Evolutionary conservation across 805 yeast genomes (phyloP).

Genomic region (Barnettozyma botsteinii): DNA sequence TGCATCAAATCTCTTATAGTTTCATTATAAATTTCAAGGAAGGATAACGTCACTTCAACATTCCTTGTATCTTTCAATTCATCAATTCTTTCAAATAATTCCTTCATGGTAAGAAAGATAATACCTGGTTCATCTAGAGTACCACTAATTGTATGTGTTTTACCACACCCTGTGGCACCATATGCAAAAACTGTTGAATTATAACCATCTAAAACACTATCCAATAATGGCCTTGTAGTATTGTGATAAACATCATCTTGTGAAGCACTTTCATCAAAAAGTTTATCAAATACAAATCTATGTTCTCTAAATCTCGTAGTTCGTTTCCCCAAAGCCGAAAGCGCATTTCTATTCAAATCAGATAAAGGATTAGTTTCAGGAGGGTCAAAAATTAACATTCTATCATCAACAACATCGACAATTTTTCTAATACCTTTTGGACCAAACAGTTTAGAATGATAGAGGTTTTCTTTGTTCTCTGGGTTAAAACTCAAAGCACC

Average conservation of each 20-base stretch:
- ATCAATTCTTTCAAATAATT: constrained; percentile 60
- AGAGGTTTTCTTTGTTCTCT: constrained; percentile 18
- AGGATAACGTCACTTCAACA: constrained; percentile 61
- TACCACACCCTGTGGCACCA: constrained; percentile 99
- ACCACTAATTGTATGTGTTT: constrained; percentile 86
- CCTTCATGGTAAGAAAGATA: constrained; percentile 71
- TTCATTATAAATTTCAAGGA: constrained; percentile 88
- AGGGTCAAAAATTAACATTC: constrained; percentile 85
- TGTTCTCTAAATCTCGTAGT: constrained; percentile 59
- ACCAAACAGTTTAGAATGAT: constrained; percentile 17
- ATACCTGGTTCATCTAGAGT: constrained; percentile 70
- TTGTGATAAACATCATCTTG: constrained; percentile 63
- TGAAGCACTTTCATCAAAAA: constrained; percentile 59
- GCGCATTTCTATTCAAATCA: constrained; percentile 27
- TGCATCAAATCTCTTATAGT: constrained; percentile 72
- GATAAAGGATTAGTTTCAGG: constrained; percentile 58
- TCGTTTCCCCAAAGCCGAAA: constrained; percentile 32
- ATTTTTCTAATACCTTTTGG: constrained; percentile 61
- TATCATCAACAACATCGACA: constrained; percentile 75
- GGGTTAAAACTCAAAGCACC: constrained; percentile 38
- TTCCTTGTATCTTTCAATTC: constrained; percentile 45
- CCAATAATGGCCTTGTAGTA: constrained; percentile 70
- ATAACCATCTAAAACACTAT: constrained; percentile 73
- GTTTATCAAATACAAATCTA: constrained; percentile 72
- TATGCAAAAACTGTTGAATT: constrained; percentile 93